Conservation (phyloP, 345 rosid genomes). For the Hypericum perforatum region DNA sequence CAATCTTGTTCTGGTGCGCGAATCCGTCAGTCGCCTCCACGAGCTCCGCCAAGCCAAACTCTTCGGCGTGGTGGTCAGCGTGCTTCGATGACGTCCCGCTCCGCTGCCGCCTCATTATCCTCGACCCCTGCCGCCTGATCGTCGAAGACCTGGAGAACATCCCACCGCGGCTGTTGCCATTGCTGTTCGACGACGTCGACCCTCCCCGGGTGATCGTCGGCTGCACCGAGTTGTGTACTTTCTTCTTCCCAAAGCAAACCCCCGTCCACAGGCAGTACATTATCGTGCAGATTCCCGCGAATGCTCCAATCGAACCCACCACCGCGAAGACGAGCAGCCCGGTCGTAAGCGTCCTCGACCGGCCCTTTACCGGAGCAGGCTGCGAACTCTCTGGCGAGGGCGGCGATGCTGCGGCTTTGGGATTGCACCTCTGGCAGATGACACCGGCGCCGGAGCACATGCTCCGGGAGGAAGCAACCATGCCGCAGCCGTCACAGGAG, state of each 20-base stretch:
- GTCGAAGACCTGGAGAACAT: constrained; percentile 50
- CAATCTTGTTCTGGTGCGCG: constrained; percentile 69
- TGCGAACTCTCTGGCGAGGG: neutral
- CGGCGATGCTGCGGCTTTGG: constrained; percentile 4
- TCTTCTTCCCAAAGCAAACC: constrained; percentile 67
- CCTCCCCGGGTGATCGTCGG: constrained; percentile 62
- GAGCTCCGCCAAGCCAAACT: constrained; percentile 54
- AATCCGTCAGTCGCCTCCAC: constrained; percentile 68
- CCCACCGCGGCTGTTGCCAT: constrained; percentile 25
- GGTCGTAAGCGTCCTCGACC: constrained; percentile 31
- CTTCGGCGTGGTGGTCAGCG: constrained; percentile 58
- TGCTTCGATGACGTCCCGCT: constrained; percentile 91
- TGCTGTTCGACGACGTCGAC: constrained; percentile 30
- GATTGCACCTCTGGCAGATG: constrained; percentile 31
- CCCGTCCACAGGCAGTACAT: constrained; percentile 70
- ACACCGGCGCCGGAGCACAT: constrained; percentile 48
- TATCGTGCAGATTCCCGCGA: constrained; percentile 51
- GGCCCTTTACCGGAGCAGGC: constrained; percentile 11
- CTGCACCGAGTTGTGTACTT: constrained; percentile 86
- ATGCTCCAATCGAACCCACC: constrained; percentile 60
- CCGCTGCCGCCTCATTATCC: constrained; percentile 74
- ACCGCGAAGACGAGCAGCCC: constrained; percentile 65
- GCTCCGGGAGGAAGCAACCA: constrained; percentile 27
- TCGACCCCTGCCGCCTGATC: constrained; percentile 66
- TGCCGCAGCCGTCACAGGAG: constrained; percentile 36